These are phyloP conservation scores for Chionographis japonica DNA, from an alignment of 106 monocot genomes.

Conservation along the genomic window DNA sequence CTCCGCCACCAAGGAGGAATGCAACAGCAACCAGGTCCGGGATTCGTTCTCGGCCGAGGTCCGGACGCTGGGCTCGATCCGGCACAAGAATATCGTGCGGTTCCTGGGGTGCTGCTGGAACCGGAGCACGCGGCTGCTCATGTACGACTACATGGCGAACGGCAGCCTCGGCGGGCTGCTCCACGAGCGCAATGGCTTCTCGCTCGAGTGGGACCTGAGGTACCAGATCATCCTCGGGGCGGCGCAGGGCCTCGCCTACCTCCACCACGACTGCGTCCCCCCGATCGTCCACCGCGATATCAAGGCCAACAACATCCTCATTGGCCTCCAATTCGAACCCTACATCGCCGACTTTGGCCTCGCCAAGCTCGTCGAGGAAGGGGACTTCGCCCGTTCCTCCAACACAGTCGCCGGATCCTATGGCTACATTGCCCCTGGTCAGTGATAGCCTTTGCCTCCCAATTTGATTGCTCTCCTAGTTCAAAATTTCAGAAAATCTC, in stretches of 20 bases:
- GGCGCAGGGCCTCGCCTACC: slow-evolving; percentile 81
- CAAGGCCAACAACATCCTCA: slow-evolving; percentile 92
- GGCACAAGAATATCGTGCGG: slow-evolving; percentile 94
- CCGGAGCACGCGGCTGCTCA: slow-evolving; percentile 66
- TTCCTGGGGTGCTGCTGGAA: slow-evolving; percentile 95
- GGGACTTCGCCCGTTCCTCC: slow-evolving; percentile 63
- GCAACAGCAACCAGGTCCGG: slow-evolving; percentile 26
- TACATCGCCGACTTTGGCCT: slow-evolving; percentile 94
- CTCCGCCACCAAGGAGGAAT: slow-evolving; percentile 11
- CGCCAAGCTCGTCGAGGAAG: slow-evolving; percentile 85
- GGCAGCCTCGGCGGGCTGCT: slow-evolving; percentile 80
- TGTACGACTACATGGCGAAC: slow-evolving; percentile 97
- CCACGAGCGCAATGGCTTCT: slow-evolving; percentile 61
- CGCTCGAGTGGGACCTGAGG: slow-evolving; percentile 76
- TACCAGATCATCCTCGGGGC: slow-evolving; percentile 80
- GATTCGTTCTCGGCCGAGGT: slow-evolving; percentile 92
- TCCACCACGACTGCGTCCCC: slow-evolving; percentile 91
- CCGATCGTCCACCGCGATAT: slow-evolving; percentile 89
- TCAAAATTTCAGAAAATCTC: background rate
- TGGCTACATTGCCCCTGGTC: slow-evolving; percentile 97
- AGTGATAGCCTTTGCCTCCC: background rate
- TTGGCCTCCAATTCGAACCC: slow-evolving; percentile 79
- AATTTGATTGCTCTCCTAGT: background rate
- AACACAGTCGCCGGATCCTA: slow-evolving; percentile 92
- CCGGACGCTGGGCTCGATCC: slow-evolving; percentile 68